phyloP scores from a whole-genome alignment of 1,284 basidiomycete species.

The Cerrena zonata region DNA sequence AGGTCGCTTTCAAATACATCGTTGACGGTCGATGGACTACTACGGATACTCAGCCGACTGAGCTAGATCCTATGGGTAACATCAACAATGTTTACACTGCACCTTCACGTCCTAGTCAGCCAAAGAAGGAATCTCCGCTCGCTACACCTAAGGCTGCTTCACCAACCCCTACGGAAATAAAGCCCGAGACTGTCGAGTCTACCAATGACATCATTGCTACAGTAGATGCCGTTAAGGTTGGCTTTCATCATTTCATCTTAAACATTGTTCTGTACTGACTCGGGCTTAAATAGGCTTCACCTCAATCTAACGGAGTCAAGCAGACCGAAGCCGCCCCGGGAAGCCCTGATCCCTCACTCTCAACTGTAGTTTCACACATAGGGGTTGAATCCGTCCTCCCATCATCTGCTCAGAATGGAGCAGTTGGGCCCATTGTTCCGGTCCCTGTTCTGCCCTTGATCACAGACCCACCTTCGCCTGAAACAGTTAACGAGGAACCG shows the following conservation, averaged over 20 bases:
- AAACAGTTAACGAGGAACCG: background rate
- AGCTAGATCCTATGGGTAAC: constrained; percentile 57
- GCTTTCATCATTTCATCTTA: no score
- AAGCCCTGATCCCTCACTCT: constrained; percentile 2
- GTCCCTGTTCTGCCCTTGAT: constrained; percentile 14
- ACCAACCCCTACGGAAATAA: constrained; percentile 10
- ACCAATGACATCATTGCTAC: constrained; percentile 17
- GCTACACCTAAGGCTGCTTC: no score
- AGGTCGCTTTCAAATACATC: constrained; percentile 70
- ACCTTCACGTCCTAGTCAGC: constrained; percentile 42
- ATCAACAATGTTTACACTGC: constrained; percentile 69
- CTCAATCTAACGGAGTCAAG: no score
- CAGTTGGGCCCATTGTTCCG: constrained; percentile 11
- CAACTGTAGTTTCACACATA: background rate
- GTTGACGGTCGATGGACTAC: constrained; percentile 70
- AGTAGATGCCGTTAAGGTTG: no score
- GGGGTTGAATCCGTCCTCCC: constrained; percentile 6
- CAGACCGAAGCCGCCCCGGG: constrained; percentile 6
- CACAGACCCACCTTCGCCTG: constrained; percentile 1
- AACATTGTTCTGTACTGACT: no score
- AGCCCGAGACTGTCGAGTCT: constrained; percentile 9
- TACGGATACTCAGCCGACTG: constrained; percentile 52
- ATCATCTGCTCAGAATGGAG: constrained; percentile 1
- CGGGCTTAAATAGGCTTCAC: no score
- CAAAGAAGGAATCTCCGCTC: constrained; percentile 9